Percentiles rank a stretch among this genome's conserved stretches.
These are phyloP conservation scores for Gymnopilus junonius DNA, from an alignment of 768 basidiomycete genomes.

Conservation along the genomic window DNA sequence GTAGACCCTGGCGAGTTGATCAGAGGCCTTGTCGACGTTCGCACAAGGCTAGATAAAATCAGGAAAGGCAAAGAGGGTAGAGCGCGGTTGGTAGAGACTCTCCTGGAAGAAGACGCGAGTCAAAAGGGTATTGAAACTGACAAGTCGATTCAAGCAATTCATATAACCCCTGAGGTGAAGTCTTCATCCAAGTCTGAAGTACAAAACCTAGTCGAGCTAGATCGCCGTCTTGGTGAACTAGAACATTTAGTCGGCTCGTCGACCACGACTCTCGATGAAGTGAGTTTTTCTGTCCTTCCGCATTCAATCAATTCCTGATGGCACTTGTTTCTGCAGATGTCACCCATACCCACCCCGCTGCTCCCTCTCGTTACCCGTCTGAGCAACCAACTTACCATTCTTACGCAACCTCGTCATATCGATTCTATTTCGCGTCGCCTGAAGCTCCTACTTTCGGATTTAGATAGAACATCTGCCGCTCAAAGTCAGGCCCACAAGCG, in stretches of 20 bases:
- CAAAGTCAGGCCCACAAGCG: slow-evolving; percentile 51
- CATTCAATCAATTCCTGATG: not conserved
- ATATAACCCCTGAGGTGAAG: slow-evolving; percentile 14
- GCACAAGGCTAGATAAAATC: slow-evolving; percentile 70
- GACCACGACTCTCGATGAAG: slow-evolving; percentile 83
- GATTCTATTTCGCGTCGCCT: slow-evolving; percentile 94
- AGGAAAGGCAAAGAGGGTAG: slow-evolving; percentile 68
- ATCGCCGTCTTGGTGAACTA: slow-evolving; percentile 81
- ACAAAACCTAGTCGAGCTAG: slow-evolving; percentile 71
- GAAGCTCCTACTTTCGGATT: slow-evolving; percentile 89
- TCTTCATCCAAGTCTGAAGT: slow-evolving; percentile 40
- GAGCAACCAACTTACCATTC: slow-evolving; percentile 82
- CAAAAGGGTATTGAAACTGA: slow-evolving; percentile 20
- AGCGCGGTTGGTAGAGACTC: slow-evolving; percentile 61
- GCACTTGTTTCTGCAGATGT: slow-evolving; percentile 46
- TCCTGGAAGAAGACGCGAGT: slow-evolving; percentile 43
- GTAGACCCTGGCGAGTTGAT: slow-evolving; percentile 79
- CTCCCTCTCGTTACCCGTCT: slow-evolving; percentile 81
- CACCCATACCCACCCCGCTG: slow-evolving; percentile 80
- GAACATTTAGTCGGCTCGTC: slow-evolving; percentile 85
- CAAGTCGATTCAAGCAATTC: slow-evolving; percentile 14
- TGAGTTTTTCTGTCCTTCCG: slow-evolving; percentile 34
- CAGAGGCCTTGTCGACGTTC: slow-evolving; percentile 76
- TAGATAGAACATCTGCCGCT: slow-evolving; percentile 76
- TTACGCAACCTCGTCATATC: slow-evolving; percentile 95